Evolutionary conservation across 192 early-diverging fungal genomes (phyloP).

Genomic region (Rhizophagus prolifer): DNA sequence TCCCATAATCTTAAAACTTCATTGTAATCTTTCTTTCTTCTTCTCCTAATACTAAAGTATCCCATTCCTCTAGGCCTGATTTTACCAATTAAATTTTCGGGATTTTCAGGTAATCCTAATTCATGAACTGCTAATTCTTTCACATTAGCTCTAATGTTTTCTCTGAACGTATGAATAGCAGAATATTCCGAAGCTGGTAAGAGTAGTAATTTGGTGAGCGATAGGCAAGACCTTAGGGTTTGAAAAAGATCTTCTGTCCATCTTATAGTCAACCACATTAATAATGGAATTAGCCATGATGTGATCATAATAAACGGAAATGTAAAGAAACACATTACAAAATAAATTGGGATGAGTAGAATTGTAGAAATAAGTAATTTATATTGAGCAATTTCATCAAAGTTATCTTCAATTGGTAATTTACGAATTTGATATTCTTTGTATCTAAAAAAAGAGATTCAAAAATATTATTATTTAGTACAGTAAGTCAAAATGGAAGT

Average conservation of each 20-base stretch:
- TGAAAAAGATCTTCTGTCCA: constrained; percentile 45
- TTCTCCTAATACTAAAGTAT: constrained; percentile 43
- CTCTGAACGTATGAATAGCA: constrained; percentile 30
- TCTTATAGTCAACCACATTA: constrained; percentile 47
- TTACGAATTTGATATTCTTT: constrained; percentile 41
- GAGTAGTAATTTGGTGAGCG: constrained; percentile 33
- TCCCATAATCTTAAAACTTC: constrained; percentile 45
- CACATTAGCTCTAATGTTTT: constrained; percentile 31
- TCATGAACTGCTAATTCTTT: constrained; percentile 37
- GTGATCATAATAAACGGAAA: constrained; percentile 36
- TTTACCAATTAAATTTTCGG: constrained; percentile 39
- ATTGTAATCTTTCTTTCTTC: constrained; percentile 47
- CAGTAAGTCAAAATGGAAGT: background rate
- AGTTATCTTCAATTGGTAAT: constrained; percentile 38
- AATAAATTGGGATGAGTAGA: constrained; percentile 39
- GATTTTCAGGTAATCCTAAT: constrained; percentile 40
- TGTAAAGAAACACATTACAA: constrained; percentile 36
- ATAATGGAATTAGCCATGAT: constrained; percentile 34
- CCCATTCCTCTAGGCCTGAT: constrained; percentile 35
- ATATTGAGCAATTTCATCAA: constrained; percentile 48
- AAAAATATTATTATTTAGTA: background rate
- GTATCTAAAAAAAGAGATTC: constrained; percentile 30
- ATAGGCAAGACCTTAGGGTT: constrained; percentile 37
- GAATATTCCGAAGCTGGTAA: constrained; percentile 36
- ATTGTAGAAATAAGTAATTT: constrained; percentile 43